These are phyloP conservation scores for Lablab purpureus DNA, from an alignment of 306 rosid species.

Conservation along the genomic window DNA sequence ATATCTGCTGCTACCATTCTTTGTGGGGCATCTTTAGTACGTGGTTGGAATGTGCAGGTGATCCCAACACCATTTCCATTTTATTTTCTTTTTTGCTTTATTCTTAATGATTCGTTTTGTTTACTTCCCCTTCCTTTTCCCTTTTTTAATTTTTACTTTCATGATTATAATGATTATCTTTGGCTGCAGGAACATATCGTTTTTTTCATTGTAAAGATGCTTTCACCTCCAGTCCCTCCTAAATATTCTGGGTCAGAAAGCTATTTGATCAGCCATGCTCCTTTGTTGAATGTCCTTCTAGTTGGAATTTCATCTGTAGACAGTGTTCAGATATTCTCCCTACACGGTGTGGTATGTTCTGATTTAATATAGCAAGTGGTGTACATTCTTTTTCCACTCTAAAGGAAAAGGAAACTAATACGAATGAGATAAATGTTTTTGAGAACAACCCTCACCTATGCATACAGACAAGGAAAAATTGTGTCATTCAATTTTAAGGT, in stretches of 20 bases:
- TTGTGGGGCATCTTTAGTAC: slow-evolving; percentile 92
- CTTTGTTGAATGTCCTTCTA: slow-evolving; percentile 79
- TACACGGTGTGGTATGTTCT: slow-evolving; percentile 89
- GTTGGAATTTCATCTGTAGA: slow-evolving; percentile 92
- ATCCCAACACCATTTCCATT: slow-evolving; percentile 19
- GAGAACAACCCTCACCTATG: background rate
- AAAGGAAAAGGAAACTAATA: background rate
- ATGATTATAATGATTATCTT: slow-evolving; percentile 28
- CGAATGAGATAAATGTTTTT: background rate
- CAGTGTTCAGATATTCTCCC: slow-evolving; percentile 88
- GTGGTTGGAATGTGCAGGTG: slow-evolving; percentile 99
- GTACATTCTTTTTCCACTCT: background rate
- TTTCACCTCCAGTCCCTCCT: slow-evolving; percentile 81
- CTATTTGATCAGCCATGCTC: slow-evolving; percentile 84
- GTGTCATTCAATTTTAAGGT: slow-evolving; percentile 1
- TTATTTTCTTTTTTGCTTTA: slow-evolving; percentile 1
- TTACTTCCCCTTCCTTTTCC: slow-evolving; percentile 10
- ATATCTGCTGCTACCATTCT: slow-evolving; percentile 91
- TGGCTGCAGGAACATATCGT: slow-evolving; percentile 85
- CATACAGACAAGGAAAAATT: background rate
- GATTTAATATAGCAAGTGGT: slow-evolving; percentile 3
- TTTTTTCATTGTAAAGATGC: slow-evolving; percentile 73
- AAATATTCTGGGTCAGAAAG: slow-evolving; percentile 66
- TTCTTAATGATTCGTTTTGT: slow-evolving; percentile 13
- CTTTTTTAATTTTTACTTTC: background rate